Conservation (phyloP, 805 yeast species). For the Wickerhamiella nectarea region DNA sequence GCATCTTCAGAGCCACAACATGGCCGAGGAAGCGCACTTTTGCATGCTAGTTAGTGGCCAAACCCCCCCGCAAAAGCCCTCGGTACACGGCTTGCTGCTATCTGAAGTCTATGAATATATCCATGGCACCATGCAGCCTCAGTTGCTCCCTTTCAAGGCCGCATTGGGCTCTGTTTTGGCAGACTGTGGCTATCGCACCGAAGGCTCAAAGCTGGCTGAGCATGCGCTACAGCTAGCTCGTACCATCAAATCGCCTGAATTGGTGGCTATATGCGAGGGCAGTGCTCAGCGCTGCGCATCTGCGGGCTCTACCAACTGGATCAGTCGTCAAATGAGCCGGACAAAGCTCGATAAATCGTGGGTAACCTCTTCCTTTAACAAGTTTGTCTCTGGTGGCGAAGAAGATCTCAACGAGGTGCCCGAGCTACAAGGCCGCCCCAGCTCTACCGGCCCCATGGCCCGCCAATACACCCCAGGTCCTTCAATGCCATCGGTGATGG, state of each 20-base stretch:
- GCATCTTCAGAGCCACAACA: conserved; percentile 27
- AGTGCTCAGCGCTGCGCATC: conserved; percentile 5
- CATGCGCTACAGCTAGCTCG: conserved; percentile 10
- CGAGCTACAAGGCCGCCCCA: not conserved
- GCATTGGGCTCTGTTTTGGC: conserved; percentile 55
- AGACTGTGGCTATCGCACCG: conserved; percentile 43
- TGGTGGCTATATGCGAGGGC: conserved; percentile 7
- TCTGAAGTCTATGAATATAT: conserved; percentile 60
- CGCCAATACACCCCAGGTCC: conserved; percentile 3
- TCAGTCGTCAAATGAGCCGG: conserved; percentile 36
- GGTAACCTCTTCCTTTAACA: conserved; percentile 61
- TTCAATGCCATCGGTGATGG: not conserved
- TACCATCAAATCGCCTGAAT: conserved; percentile 4
- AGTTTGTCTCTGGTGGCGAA: conserved; percentile 81
- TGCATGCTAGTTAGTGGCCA: conserved; percentile 24
- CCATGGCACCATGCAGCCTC: conserved; percentile 18
- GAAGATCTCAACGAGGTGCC: conserved; percentile 10
- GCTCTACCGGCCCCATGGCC: conserved; percentile 14
- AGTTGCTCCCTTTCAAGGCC: conserved; percentile 33
- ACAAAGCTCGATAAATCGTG: conserved; percentile 60
- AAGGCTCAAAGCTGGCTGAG: conserved; percentile 9
- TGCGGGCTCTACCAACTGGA: conserved; percentile 42
- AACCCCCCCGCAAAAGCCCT: not conserved
- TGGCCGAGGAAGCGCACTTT: conserved; percentile 30
- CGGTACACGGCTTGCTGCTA: conserved; percentile 32